phyloP scores from a whole-genome alignment of 306 rosid genomes.

The Trifolium repens region DNA sequence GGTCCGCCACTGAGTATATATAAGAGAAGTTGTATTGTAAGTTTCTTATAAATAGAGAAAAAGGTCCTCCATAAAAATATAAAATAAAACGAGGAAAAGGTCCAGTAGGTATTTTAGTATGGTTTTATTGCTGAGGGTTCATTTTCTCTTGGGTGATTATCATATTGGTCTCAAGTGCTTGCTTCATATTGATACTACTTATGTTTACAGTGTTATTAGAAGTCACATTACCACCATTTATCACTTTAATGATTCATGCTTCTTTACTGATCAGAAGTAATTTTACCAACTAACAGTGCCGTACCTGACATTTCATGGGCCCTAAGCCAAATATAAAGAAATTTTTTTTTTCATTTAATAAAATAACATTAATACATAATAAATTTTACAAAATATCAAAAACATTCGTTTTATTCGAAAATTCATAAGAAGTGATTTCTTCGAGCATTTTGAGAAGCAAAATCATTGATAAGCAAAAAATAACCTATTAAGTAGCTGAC shows the following conservation, averaged over 20 bases:
- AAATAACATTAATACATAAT: too few relatives aligned
- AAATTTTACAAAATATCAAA: too few relatives aligned
- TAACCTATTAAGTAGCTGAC: too few relatives aligned
- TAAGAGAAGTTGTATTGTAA: background rate
- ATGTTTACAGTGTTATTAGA: constrained; percentile 79
- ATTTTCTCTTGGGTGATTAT: constrained; percentile 89
- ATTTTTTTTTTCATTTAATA: too few relatives aligned
- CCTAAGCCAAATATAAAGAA: too few relatives aligned
- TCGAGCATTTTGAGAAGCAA: too few relatives aligned
- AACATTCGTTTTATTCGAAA: too few relatives aligned
- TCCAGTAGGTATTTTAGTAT: constrained; percentile 81
- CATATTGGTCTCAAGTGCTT: constrained; percentile 77
- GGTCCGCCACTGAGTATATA: background rate
- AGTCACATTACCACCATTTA: constrained; percentile 86
- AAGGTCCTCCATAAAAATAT: constrained; percentile 50
- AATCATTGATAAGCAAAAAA: too few relatives aligned
- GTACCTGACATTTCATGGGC: too few relatives aligned
- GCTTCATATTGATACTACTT: constrained; percentile 74
- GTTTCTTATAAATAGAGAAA: background rate
- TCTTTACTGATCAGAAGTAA: background rate
- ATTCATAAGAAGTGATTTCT: too few relatives aligned
- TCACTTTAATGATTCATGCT: constrained; percentile 48
- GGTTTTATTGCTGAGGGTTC: constrained; percentile 87
- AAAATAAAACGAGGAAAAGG: constrained; percentile 46
- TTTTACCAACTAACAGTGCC: background rate